phyloP scores from a whole-genome alignment of 1,284 basidiomycete species.

The Ceratobasidium sp. region DNA sequence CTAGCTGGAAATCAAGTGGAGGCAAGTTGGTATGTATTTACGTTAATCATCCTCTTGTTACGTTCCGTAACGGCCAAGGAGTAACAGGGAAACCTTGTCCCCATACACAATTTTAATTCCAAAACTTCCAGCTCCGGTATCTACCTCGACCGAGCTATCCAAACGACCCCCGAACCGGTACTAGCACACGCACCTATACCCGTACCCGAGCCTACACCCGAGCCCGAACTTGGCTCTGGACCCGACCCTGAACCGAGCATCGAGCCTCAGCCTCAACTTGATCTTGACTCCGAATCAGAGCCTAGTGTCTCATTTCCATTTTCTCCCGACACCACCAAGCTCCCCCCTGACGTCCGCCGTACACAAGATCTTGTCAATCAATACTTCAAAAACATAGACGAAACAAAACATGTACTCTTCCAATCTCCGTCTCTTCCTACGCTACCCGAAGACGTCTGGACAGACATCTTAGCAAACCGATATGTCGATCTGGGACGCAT shows the following conservation, averaged over 20 bases:
- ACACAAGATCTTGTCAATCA: conserved; percentile 6
- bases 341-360: conserved; percentile 1
- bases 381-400: not conserved
- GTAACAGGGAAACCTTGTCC: not conserved
- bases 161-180: conserved; percentile 1
- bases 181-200: no score
- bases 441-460: conserved; percentile 16
- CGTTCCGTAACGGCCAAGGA: not conserved
- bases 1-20: not conserved
- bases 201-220: no score
- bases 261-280: no score
- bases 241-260: no score
- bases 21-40: not conserved
- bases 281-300: not conserved
- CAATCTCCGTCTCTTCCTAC: not conserved
- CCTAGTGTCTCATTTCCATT: conserved; percentile 9
- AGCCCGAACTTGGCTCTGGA: no score
- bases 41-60: not conserved
- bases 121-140: not conserved
- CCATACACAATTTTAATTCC: not conserved
- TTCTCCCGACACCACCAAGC: not conserved
- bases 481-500: conserved; percentile 18
- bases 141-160: not conserved
- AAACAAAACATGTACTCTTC: not conserved
- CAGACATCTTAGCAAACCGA: conserved; percentile 7